A percentile compares a stretch with the other conserved stretches of the same genome.
Conservation (phyloP, 306 rosid genomes). For the Begonia loranthoides region DNA sequence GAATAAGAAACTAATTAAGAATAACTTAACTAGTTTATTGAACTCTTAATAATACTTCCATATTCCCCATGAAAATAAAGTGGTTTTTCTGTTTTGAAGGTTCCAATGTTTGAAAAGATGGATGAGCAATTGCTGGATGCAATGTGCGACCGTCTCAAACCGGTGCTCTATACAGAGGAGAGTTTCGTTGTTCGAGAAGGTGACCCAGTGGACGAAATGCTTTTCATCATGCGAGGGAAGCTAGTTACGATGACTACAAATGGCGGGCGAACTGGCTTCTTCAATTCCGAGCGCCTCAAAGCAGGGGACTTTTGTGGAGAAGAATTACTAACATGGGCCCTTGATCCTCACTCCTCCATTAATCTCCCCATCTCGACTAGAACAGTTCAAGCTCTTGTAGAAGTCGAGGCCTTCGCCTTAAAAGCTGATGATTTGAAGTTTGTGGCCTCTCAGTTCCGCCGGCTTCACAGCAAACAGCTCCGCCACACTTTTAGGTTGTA, state of each 20-base stretch:
- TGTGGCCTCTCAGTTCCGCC: conserved; percentile 9
- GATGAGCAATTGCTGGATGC: conserved; percentile 11
- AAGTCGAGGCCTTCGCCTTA: conserved; percentile 13
- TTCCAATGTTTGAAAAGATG: conserved; percentile 11
- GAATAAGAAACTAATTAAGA: neutral
- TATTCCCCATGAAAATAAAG: too few species aligned
- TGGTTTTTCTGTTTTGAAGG: conserved; percentile 3
- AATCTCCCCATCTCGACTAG: conserved; percentile 7
- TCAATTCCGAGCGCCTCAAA: conserved; percentile 8
- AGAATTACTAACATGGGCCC: conserved; percentile 9
- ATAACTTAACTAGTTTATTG: neutral
- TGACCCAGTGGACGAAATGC: conserved; percentile 11
- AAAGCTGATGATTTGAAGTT: conserved; percentile 7
- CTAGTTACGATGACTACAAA: conserved; percentile 5
- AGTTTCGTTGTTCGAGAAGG: conserved; percentile 8
- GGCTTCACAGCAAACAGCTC: conserved; percentile 10
- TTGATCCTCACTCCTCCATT: conserved; percentile 6
- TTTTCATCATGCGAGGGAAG: conserved; percentile 12
- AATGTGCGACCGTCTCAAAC: conserved; percentile 12
- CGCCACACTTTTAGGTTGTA: conserved; percentile 10
- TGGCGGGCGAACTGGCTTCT: conserved; percentile 10
- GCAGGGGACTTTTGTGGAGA: conserved; percentile 10
- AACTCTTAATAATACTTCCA: too few species aligned
- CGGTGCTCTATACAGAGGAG: conserved; percentile 10
- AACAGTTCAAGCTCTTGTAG: conserved; percentile 8